Evolutionary conservation across 192 early-diverging fungal species (phyloP).

Genomic region (Linnemannia hyalina): DNA sequence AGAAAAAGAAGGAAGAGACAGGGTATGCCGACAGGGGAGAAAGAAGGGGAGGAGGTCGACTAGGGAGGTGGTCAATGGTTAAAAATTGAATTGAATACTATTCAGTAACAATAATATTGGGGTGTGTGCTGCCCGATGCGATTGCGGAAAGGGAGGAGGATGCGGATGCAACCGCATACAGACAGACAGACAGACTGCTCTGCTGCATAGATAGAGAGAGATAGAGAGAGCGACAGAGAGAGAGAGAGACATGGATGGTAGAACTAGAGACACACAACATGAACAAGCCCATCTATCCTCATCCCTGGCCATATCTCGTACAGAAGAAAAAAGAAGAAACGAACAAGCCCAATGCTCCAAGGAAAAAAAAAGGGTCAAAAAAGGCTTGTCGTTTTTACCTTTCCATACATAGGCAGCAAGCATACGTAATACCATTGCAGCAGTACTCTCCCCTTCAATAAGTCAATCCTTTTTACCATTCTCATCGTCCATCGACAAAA

Average conservation of each 20-base stretch:
- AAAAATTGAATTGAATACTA: background rate
- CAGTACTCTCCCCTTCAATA: background rate
- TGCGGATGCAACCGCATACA: conserved; percentile 7
- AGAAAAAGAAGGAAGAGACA: background rate
- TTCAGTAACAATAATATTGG: background rate
- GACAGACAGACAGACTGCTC: background rate
- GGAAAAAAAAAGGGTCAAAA: background rate
- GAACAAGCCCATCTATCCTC: too few species aligned
- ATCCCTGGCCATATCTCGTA: too few species aligned
- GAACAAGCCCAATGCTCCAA: background rate
- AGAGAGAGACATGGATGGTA: background rate
- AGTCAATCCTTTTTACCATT: background rate
- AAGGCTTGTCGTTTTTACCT: background rate
- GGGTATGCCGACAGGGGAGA: background rate
- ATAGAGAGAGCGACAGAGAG: background rate
- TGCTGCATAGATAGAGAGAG: background rate
- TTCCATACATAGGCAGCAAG: background rate
- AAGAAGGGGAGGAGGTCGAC: background rate
- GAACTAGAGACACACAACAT: too few species aligned
- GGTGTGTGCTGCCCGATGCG: background rate
- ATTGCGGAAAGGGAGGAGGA: background rate
- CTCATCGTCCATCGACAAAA: background rate
- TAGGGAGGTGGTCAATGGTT: background rate
- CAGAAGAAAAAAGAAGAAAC: background rate
- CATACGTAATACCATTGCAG: background rate